These are phyloP conservation scores for Aspergillus cristatus DNA, from an alignment of 495 filamentous ascomycete species.

Conservation along the genomic window DNA sequence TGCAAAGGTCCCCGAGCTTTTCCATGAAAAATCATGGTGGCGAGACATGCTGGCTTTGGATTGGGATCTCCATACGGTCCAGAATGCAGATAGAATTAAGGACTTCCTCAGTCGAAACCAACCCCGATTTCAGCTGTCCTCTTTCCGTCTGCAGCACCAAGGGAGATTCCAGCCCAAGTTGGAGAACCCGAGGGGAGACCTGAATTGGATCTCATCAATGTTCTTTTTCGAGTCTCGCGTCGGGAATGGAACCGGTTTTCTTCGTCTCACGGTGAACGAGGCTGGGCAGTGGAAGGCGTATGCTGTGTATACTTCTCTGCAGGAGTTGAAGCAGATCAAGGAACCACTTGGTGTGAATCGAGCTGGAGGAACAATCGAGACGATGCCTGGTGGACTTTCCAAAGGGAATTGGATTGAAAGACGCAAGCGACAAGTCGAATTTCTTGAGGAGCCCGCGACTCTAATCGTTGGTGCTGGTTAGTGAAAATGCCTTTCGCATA, in stretches of 20 bases:
- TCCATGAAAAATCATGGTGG: constrained; percentile 52
- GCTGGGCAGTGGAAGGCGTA: constrained; percentile 54
- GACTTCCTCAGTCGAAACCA: constrained; percentile 35
- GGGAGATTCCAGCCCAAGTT: constrained; percentile 32
- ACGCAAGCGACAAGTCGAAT: constrained; percentile 46
- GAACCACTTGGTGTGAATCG: constrained; percentile 43
- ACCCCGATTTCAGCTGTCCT: constrained; percentile 21
- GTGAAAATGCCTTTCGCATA: constrained; percentile 8
- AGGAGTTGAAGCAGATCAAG: constrained; percentile 40
- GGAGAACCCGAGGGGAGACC: constrained; percentile 30
- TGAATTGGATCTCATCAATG: constrained; percentile 44
- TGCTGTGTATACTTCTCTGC: constrained; percentile 50
- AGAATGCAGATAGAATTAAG: constrained; percentile 38
- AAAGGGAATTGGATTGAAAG: constrained; percentile 63
- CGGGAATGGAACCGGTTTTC: constrained; percentile 49
- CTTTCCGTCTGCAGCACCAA: constrained; percentile 32
- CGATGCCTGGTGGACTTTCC: constrained; percentile 44
- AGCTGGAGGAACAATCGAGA: constrained; percentile 45
- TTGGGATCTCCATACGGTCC: constrained; percentile 50
- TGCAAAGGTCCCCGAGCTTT: constrained; percentile 23
- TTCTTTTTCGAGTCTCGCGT: constrained; percentile 42
- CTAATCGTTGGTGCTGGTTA: constrained; percentile 54
- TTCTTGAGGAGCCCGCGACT: constrained; percentile 51
- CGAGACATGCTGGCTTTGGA: constrained; percentile 51
- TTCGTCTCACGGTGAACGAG: constrained; percentile 42